phyloP scores from a whole-genome alignment of 495 filamentous ascomycete species.

The Lichenothelia convexa region DNA sequence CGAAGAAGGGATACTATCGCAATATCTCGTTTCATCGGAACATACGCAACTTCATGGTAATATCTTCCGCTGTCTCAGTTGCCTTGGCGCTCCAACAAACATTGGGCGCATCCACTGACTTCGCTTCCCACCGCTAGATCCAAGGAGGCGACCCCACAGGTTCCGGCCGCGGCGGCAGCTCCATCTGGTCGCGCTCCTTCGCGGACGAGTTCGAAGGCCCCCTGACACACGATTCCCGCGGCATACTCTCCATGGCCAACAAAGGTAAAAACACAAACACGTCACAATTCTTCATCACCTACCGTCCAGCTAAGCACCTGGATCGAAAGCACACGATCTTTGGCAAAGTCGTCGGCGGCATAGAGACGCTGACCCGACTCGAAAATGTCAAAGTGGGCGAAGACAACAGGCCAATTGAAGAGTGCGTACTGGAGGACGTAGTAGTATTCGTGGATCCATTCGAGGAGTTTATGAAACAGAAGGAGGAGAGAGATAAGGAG shows the following conservation, averaged over 20 bases:
- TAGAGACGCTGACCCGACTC: slow-evolving; percentile 46
- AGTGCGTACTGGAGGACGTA: slow-evolving; percentile 63
- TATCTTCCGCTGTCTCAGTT: too few relatives aligned
- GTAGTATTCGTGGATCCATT: slow-evolving; percentile 89
- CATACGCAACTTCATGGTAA: slow-evolving; percentile 93
- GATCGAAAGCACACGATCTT: slow-evolving; percentile 96
- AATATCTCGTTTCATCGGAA: slow-evolving; percentile 73
- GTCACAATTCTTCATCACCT: slow-evolving; percentile 88
- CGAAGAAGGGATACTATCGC: slow-evolving; percentile 79
- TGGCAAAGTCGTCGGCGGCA: slow-evolving; percentile 60
- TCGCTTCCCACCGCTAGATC: too few relatives aligned
- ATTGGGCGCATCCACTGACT: too few relatives aligned
- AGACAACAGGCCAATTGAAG: slow-evolving; percentile 50
- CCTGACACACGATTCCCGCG: slow-evolving; percentile 55
- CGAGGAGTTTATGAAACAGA: slow-evolving; percentile 66
- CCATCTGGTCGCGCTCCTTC: slow-evolving; percentile 82
- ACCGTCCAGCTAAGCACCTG: slow-evolving; percentile 63
- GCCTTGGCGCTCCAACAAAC: too few relatives aligned
- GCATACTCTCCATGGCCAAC: slow-evolving; percentile 64
- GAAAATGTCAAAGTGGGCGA: slow-evolving; percentile 52
- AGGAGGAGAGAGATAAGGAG: slow-evolving; percentile 26
- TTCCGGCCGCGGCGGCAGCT: slow-evolving; percentile 71
- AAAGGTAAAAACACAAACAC: slow-evolving; percentile 96
- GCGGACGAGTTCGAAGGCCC: slow-evolving; percentile 86
- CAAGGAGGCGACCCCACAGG: slow-evolving; percentile 92